These are phyloP conservation scores for Debaryomyces hansenii DNA, from an alignment of 805 yeast genomes.

Conservation along the genomic window DNA sequence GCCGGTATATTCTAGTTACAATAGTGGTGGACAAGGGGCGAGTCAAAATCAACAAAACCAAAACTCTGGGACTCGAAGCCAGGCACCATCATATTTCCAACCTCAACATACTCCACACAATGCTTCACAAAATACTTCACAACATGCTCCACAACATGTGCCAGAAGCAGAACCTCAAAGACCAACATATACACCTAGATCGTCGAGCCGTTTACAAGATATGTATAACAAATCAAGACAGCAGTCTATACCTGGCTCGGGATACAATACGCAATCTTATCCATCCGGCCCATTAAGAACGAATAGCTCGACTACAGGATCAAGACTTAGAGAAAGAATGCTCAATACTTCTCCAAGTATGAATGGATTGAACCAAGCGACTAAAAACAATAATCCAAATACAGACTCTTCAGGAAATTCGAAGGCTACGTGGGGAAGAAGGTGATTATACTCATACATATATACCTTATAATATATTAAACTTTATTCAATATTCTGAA, in stretches of 20 bases:
- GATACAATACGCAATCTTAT: slow-evolving; percentile 21
- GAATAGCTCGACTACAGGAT: slow-evolving; percentile 25
- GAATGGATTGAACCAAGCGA: slow-evolving; percentile 9
- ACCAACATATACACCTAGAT: slow-evolving; percentile 27
- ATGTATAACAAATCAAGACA: slow-evolving; percentile 42
- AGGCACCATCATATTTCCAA: not conserved
- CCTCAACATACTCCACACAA: not conserved
- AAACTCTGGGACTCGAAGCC: not conserved
- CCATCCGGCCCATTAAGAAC: slow-evolving; percentile 20
- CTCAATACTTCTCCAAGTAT: slow-evolving; percentile 17
- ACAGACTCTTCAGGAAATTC: slow-evolving; percentile 7
- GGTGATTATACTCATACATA: slow-evolving; percentile 1
- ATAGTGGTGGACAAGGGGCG: slow-evolving; percentile 10
- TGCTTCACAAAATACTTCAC: not conserved
- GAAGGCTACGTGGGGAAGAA: slow-evolving; percentile 27
- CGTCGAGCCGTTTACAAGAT: slow-evolving; percentile 37
- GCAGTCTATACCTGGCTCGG: slow-evolving; percentile 34
- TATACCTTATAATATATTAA: not conserved
- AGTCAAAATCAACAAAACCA: not conserved
- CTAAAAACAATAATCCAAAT: not conserved
- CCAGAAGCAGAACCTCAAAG: not conserved
- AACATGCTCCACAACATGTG: slow-evolving; percentile 3
- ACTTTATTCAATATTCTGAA: slow-evolving; percentile 13
- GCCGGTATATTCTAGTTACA: slow-evolving; percentile 26
- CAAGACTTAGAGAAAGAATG: slow-evolving; percentile 31